phyloP scores from a whole-genome alignment of 768 basidiomycete species.

The Termitomyces sp. region DNA sequence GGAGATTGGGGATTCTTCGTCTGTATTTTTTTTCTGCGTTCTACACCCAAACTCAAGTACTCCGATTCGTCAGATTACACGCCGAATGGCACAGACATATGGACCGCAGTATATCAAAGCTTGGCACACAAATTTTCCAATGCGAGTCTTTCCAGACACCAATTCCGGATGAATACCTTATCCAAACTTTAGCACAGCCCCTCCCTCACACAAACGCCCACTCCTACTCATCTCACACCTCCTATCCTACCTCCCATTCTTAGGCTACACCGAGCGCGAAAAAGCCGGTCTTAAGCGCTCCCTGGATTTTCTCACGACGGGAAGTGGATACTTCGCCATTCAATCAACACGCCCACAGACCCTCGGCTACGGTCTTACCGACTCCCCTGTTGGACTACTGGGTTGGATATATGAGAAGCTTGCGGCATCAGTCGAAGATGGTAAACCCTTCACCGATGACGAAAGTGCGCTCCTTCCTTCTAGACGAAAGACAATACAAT shows the following conservation, averaged over 20 bases:
- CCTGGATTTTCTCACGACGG: conserved; percentile 21
- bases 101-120: conserved; percentile 16
- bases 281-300: conserved; percentile 26
- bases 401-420: conserved; percentile 53
- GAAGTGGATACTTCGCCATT: conserved; percentile 31
- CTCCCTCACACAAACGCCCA: conserved; percentile 19
- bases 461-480: conserved; percentile 30
- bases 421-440: conserved; percentile 38
- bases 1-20: not conserved
- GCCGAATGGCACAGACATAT: not conserved
- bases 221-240: conserved; percentile 21
- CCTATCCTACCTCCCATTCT: conserved; percentile 14
- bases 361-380: conserved; percentile 46
- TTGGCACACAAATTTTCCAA: conserved; percentile 42
- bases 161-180: not conserved
- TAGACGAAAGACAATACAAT: not conserved
- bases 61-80: not conserved
- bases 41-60: not conserved
- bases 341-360: conserved; percentile 49
- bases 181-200: conserved; percentile 5
- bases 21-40: not conserved
- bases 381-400: conserved; percentile 51
- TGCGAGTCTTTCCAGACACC: conserved; percentile 17
- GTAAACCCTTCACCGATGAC: conserved; percentile 43
- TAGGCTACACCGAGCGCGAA: conserved; percentile 24